Conservation (phyloP, 1,284 basidiomycete genomes). For the Lentinus polychrous region DNA sequence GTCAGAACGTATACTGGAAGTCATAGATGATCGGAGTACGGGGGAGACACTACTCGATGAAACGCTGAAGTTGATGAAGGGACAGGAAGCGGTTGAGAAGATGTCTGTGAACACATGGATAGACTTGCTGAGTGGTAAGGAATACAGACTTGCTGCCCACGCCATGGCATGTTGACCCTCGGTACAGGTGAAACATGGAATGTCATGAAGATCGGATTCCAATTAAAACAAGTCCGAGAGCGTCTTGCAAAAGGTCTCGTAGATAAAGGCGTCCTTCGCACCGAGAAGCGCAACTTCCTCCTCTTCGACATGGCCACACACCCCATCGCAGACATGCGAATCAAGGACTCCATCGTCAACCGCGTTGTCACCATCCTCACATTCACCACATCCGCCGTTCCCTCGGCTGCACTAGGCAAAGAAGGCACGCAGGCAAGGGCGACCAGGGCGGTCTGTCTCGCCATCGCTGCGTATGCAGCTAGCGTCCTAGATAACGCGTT, state of each 20-base stretch:
- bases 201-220: constrained; percentile 96
- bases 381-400: constrained; percentile 76
- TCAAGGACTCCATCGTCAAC: constrained; percentile 78
- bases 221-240: constrained; percentile 95
- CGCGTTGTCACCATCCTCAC: constrained; percentile 78
- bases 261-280: constrained; percentile 95
- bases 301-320: constrained; percentile 99
- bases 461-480: constrained; percentile 85
- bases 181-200: constrained; percentile 92
- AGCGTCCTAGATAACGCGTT: constrained; percentile 95
- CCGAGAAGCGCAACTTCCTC: constrained; percentile 94
- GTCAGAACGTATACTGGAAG: constrained; percentile 83
- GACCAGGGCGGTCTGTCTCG: constrained; percentile 76
- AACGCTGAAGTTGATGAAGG: constrained; percentile 90
- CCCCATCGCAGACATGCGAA: constrained; percentile 86
- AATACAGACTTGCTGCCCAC: constrained; percentile 1
- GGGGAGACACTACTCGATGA: constrained; percentile 95
- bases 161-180: not conserved
- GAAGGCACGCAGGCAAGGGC: constrained; percentile 76
- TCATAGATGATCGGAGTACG: constrained; percentile 85
- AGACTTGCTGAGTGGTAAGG: constrained; percentile 81
- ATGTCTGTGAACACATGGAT: constrained; percentile 92
- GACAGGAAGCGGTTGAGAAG: constrained; percentile 56
- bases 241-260: constrained; percentile 95
- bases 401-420: constrained; percentile 64